Base-by-base conservation (phyloP, 768 basidiomycete genomes). In the Hortiboletus flavorubellus region DNA sequence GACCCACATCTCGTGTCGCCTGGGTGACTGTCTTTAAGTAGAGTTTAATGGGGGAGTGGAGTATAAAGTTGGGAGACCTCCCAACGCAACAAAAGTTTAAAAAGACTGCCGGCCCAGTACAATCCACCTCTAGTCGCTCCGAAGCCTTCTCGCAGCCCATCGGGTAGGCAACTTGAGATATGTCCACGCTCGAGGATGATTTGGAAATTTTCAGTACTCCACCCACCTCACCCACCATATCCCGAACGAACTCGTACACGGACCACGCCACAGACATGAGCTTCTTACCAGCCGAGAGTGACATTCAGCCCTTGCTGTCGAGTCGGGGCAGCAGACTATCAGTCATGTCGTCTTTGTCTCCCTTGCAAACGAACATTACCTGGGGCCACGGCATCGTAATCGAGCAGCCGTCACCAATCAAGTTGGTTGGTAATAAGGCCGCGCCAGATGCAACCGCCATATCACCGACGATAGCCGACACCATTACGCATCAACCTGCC, bases 201-300 rank as follows among this genome's bases (percentile, higher is more conserved):
- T 31, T 58, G 47, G 65, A 80, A 51, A 69, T 67, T 44, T 80
- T 78, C 59, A 66, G 69, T 46, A 79, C 78, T 16, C 78, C 78
- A 26, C 78, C 79, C 8, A 69, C 70, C 15, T 75, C 77, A 18
- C 78, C 78, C 26, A 59, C 56, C 52, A 51, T 66, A 43, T 62
- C 68, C 51, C 67, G 64, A 35, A 46, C 58, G 29, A 58, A 57
- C 56, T 62, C 62, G 52, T 47, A 21, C 43, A 21, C 42, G 54
- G 59, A 53, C 54, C 26, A 56, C 46, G 46, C 51, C 23, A 59
- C 61, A 29, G 33, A 51, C 46, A 55, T 61, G 59, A 38, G 47
- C 39, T 47, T 26, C 12, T n/a, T 52, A 12, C 55, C 61, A 33
- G 56, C 58, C 23, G 55, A 58, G 8, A 58, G 18, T 38, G 52